Base-by-base conservation (phyloP, 257 asterid genomes). In the Fraxinus excelsior region DNA sequence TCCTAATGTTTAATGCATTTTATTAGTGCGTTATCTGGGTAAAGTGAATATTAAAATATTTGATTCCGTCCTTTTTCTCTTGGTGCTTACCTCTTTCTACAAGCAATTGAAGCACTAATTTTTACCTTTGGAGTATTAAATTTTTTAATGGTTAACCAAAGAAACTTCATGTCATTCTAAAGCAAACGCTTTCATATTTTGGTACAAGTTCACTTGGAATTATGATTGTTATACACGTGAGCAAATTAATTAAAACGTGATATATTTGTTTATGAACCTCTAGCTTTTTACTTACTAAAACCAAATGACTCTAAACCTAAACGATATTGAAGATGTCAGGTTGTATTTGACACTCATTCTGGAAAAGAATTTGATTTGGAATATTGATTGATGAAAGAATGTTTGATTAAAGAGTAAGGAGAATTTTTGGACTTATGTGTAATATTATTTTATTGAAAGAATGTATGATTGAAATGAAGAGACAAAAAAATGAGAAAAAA, bases 61-160 rank as follows among this genome's bases (percentile, higher is more conserved):
- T 74, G 88, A 78, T 83, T 86, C 90, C 80, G 87, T 72, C 53
- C 34, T 10, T 29, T 76, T 42, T 67, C 65, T 67, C 79, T 44
- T 44, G 5, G 37, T 76, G 64, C 76, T 75, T 75, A n/a, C 74
- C 70, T 75, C 80, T 38, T 70, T 51, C 28, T n/a, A 70, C 65
- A 37, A 74, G 69, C 46, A 80, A 70, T 38, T 58, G 42, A 72
- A 64, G 73, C 79, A 75, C 71, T 73, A 62, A n/a, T 71, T 77
- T 67, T 60, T 49, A 44, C 32, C 70, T 46, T 82, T 70, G 74
- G 19, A 16, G 62, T 31, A 42, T 42, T 73, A 34, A 10, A 25
- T 73, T 31, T 19, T 13, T 4, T 26, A 46, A 28, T 13, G 31
- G 74, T 79, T 73, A 75, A 64, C 13, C 38, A 34, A 65, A 40